Percentiles rank a stretch among this genome's conserved stretches.
Evolutionary conservation across 805 yeast species (phyloP).

Genomic region (Cephaloascus albidus): DNA sequence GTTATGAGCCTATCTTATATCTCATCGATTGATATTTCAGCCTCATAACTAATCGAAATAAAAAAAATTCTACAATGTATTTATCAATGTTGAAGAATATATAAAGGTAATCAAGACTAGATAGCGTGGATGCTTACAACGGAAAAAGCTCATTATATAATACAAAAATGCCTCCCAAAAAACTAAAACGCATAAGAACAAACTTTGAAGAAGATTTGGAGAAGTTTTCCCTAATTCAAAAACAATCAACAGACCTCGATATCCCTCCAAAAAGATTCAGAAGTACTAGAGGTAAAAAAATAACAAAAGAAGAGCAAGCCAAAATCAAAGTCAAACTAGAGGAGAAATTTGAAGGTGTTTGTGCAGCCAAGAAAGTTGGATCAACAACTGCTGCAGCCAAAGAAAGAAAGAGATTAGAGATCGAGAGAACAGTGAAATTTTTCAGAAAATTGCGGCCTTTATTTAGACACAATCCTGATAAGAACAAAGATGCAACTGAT

Average conservation of each 20-base stretch:
- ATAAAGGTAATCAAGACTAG: too few relatives aligned
- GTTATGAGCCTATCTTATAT: too few relatives aligned
- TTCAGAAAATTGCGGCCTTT: not conserved
- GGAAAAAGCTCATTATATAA: not conserved
- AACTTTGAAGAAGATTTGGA: conserved; percentile 1
- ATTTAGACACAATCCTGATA: not conserved
- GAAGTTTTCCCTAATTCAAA: not conserved
- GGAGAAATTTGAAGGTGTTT: not conserved
- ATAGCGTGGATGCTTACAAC: too few relatives aligned
- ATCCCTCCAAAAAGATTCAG: not conserved
- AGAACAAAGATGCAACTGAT: not conserved
- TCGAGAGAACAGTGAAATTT: not conserved
- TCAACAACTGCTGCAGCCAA: not conserved
- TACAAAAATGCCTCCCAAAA: not conserved
- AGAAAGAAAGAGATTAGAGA: not conserved
- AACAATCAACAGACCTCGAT: not conserved
- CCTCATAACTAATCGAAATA: too few relatives aligned
- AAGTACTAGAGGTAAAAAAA: not conserved
- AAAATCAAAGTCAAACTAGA: not conserved
- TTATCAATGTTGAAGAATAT: too few relatives aligned
- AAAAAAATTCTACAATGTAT: too few relatives aligned
- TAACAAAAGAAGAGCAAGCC: not conserved
- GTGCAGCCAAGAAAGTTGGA: not conserved
- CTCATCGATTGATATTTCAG: too few relatives aligned
- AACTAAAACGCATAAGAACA: not conserved